Evolutionary conservation across 202 grass and related monocot genomes (phyloP).

Genomic region (Thinopyrum obtusiflorum): DNA sequence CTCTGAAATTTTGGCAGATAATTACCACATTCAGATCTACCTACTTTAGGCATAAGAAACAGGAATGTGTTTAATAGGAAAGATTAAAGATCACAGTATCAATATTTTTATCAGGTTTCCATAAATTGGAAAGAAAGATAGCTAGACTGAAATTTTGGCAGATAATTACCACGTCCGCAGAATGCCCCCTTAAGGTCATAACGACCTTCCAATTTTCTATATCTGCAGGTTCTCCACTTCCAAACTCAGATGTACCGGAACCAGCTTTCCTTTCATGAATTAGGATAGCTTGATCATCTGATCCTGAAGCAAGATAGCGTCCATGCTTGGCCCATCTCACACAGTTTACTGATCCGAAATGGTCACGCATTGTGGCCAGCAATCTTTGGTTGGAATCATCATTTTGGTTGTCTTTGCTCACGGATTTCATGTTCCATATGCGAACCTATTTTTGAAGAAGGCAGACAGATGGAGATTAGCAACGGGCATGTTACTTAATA

Average conservation of each 20-base stretch:
- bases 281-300: conserved; percentile 90
- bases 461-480: neutral
- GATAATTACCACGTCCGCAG: conserved; percentile 98
- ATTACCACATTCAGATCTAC: conserved; percentile 91
- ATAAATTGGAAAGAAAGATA: conserved; percentile 28
- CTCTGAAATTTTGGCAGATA: neutral
- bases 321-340: conserved; percentile 96
- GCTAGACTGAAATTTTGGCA: neutral
- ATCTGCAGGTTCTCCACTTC: conserved; percentile 91
- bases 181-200: conserved; percentile 93
- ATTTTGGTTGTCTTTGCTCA: conserved; percentile 40
- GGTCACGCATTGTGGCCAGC: conserved; percentile 85
- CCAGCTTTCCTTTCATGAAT: conserved; percentile 96
- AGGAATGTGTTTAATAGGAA: conserved; percentile 19
- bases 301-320: conserved; percentile 86
- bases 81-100: conserved; percentile 13
- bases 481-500: neutral
- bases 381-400: conserved; percentile 61
- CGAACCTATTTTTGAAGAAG: conserved; percentile 57
- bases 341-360: conserved; percentile 96
- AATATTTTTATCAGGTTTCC: neutral
- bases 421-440: conserved; percentile 98
- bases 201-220: conserved; percentile 97
- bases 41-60: conserved; percentile 55
- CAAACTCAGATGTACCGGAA: conserved; percentile 87